Evolutionary conservation across 2,329 filamentous ascomycete species (phyloP).

Genomic region (Zymoseptoria tritici): DNA sequence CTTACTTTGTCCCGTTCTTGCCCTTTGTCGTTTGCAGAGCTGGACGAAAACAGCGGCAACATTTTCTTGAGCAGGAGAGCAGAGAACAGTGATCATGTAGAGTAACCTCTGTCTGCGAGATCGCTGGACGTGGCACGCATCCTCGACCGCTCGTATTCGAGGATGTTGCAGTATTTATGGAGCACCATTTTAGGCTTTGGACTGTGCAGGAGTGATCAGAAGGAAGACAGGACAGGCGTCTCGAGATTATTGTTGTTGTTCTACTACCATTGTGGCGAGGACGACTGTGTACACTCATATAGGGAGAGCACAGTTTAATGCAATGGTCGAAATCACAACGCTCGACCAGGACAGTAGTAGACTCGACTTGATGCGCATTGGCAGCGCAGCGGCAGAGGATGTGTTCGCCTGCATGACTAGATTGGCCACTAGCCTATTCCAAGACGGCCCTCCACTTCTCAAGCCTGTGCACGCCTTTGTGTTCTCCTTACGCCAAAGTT

Average conservation of each 20-base stretch:
- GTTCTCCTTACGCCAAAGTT: too few species aligned
- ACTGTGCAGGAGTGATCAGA: not conserved
- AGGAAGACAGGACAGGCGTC: not conserved
- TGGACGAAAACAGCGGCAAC: not conserved
- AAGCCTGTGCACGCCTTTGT: too few species aligned
- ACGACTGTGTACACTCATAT: not conserved
- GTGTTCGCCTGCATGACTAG: too few species aligned
- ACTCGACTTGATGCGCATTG: not conserved
- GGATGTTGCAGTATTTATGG: not conserved
- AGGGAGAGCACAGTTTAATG: not conserved
- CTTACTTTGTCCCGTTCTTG: not conserved
- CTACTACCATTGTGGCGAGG: not conserved
- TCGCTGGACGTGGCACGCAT: not conserved
- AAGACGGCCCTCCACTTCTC: too few species aligned
- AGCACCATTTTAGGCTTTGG: too few species aligned
- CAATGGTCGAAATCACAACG: not conserved
- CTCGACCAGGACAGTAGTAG: not conserved
- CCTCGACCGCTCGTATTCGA: not conserved
- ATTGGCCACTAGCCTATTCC: too few species aligned
- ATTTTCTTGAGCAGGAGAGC: not conserved
- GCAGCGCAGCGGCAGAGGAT: too few species aligned
- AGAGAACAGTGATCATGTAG: not conserved
- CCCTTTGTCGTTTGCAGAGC: not conserved
- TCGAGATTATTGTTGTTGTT: not conserved
- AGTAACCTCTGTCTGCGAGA: not conserved